These are phyloP conservation scores for Hypoxylon sp. DNA, from an alignment of 2,329 filamentous ascomycete species.

Conservation along the genomic window DNA sequence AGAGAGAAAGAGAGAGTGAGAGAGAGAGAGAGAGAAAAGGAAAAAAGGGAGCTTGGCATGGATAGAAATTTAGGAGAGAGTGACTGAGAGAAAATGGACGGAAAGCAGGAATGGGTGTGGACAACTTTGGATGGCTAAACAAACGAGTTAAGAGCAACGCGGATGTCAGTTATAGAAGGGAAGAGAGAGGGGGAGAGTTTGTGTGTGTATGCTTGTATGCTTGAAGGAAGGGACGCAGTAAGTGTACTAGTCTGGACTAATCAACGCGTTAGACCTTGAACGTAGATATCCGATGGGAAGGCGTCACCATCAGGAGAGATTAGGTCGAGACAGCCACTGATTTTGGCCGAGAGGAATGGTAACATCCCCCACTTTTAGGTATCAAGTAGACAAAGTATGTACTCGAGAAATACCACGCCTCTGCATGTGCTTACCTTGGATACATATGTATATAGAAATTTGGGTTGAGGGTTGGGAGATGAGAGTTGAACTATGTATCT, in stretches of 20 bases:
- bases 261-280: slow-evolving; percentile 14
- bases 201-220: not conserved
- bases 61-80: not conserved
- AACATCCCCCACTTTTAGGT: slow-evolving; percentile 41
- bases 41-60: not conserved
- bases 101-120: slow-evolving; percentile 14
- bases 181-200: not conserved
- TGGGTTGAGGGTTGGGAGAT: not conserved
- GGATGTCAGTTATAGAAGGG: slow-evolving; percentile 33
- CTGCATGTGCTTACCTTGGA: too few species aligned
- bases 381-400: slow-evolving; percentile 39
- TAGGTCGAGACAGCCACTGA: slow-evolving; percentile 44
- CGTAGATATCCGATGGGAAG: slow-evolving; percentile 30
- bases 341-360: slow-evolving; percentile 39
- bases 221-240: slow-evolving; percentile 11
- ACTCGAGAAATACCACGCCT: slow-evolving; percentile 6
- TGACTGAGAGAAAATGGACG: not conserved
- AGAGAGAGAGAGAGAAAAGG: not conserved
- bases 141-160: slow-evolving; percentile 22
- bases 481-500: not conserved
- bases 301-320: slow-evolving; percentile 41
- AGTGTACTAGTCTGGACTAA: slow-evolving; percentile 1
- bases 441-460: not conserved
- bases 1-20: slow-evolving; percentile 1
- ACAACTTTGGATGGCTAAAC: slow-evolving; percentile 8